These are phyloP conservation scores for Plantago coronopus DNA, from an alignment of 305 asterid species.

Conservation along the genomic window DNA sequence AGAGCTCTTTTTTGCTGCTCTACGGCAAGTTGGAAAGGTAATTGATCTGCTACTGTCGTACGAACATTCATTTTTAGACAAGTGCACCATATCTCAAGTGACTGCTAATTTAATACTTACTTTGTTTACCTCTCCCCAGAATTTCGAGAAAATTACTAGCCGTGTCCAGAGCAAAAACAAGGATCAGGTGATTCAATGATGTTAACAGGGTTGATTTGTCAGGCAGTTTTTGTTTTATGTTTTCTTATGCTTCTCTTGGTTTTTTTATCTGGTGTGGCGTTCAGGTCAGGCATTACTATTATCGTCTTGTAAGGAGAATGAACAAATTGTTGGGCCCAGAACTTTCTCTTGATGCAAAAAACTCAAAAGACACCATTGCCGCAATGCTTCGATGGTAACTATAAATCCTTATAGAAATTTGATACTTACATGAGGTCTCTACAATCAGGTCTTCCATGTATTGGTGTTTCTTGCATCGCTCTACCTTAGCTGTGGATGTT, in stretches of 20 bases:
- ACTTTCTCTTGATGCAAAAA: slow-evolving; percentile 90
- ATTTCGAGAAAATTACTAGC: slow-evolving; percentile 84
- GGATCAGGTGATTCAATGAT: slow-evolving; percentile 66
- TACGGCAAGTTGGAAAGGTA: slow-evolving; percentile 99
- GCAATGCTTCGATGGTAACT: slow-evolving; percentile 97
- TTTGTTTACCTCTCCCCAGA: slow-evolving; percentile 43
- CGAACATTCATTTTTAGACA: slow-evolving; percentile 6
- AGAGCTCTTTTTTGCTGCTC: slow-evolving; percentile 86
- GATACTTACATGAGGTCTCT: background rate
- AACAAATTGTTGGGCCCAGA: slow-evolving; percentile 96
- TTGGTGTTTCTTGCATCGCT: slow-evolving; percentile 1
- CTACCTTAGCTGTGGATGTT: background rate
- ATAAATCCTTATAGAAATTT: slow-evolving; percentile 13
- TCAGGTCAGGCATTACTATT: slow-evolving; percentile 94
- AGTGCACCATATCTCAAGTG: slow-evolving; percentile 14
- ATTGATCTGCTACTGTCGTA: slow-evolving; percentile 22
- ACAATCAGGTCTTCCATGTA: slow-evolving; percentile 7
- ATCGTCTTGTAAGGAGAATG: slow-evolving; percentile 97
- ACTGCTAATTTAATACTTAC: slow-evolving; percentile 25
- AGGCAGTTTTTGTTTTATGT: background rate
- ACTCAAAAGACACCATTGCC: slow-evolving; percentile 89
- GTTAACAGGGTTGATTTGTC: slow-evolving; percentile 15
- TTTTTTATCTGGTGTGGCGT: slow-evolving; percentile 14
- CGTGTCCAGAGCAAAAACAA: slow-evolving; percentile 97
- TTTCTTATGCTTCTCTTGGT: slow-evolving; percentile 20